Evolutionary conservation across 345 rosid species (phyloP).

Genomic region (Hevea brasiliensis): DNA sequence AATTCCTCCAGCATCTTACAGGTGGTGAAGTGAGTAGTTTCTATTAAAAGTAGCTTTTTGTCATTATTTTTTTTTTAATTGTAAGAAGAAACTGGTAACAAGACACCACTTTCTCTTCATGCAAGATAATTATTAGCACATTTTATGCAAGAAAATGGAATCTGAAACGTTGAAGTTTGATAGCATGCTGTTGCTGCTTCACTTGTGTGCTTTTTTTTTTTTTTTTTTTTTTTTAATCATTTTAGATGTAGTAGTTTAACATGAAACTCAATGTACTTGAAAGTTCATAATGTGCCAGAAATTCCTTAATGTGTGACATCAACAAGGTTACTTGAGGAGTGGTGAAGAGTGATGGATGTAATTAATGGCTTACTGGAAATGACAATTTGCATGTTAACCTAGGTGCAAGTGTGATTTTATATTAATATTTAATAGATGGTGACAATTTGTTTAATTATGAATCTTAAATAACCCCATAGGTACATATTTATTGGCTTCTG

Average conservation of each 20-base stretch:
- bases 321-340: background rate
- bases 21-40: slow-evolving; percentile 86
- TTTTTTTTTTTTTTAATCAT: background rate
- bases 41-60: background rate
- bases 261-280: background rate
- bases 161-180: background rate
- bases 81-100: background rate
- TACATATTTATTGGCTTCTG: background rate
- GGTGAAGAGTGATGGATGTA: slow-evolving; percentile 1
- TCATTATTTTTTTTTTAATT: background rate
- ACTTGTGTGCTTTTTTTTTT: background rate
- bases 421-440: background rate
- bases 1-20: slow-evolving; percentile 82
- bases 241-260: background rate
- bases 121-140: background rate
- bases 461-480: background rate
- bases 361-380: no score
- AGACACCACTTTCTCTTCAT: background rate
- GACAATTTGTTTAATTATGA: background rate
- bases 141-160: background rate
- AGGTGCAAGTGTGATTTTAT: background rate
- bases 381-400: background rate
- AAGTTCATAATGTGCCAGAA: background rate
- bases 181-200: background rate
- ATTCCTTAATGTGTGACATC: background rate